Percentiles rank a stretch among this genome's conserved stretches.
Conservation (phyloP, 768 basidiomycete genomes). For the Roridomyces roridus region DNA sequence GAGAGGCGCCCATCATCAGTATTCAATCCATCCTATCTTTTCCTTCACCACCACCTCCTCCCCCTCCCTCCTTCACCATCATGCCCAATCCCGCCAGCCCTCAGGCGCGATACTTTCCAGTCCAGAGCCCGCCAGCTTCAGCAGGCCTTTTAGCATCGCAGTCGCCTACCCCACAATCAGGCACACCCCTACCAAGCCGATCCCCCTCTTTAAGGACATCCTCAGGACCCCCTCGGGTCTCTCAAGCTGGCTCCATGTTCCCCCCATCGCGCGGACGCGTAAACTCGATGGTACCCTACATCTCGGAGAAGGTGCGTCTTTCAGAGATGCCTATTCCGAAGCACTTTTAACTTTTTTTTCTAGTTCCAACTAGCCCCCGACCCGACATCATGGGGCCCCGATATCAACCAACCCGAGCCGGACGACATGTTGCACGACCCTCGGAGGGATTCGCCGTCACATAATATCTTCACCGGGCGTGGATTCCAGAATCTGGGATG, state of each 20-base stretch:
- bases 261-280: neutral
- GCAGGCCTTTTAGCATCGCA: neutral
- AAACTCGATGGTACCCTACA: neutral
- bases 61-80: neutral
- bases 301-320: slow-evolving; percentile 18
- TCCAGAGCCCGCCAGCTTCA: neutral
- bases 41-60: no score
- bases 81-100: neutral
- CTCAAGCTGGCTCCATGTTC: neutral
- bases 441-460: neutral
- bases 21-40: no score
- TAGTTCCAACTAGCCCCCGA: slow-evolving; percentile 19
- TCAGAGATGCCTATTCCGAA: neutral
- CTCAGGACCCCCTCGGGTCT: neutral
- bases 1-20: no score
- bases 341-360: neutral
- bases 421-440: slow-evolving; percentile 23
- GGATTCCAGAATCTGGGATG: slow-evolving; percentile 19
- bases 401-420: slow-evolving; percentile 8
- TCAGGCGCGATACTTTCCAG: neutral
- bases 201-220: neutral
- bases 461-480: slow-evolving; percentile 8
- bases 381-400: slow-evolving; percentile 11
- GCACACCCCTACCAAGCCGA: neutral
- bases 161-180: neutral